phyloP scores from a whole-genome alignment of 371 early-diverging fungal species.

The Lichtheimia ramosa region DNA sequence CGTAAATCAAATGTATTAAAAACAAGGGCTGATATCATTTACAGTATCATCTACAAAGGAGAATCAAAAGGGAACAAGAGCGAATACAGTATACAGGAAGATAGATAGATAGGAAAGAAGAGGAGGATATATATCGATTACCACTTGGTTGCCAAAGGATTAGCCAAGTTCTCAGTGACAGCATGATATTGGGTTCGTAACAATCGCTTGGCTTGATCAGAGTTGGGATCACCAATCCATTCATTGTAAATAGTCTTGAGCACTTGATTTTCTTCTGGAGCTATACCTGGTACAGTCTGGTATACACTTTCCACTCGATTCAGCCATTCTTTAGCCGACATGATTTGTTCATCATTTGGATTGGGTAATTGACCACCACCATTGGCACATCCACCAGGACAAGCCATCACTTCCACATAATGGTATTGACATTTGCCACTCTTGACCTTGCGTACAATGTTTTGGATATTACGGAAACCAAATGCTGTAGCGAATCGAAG shows the following conservation, averaged over 20 bases:
- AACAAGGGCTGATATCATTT: no score
- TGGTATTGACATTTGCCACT: slow-evolving; percentile 71
- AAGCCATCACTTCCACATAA: slow-evolving; percentile 97
- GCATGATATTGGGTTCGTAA: slow-evolving; percentile 81
- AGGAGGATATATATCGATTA: slow-evolving; percentile 21
- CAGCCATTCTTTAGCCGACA: slow-evolving; percentile 68
- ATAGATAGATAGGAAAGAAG: not conserved
- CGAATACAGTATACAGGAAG: not conserved
- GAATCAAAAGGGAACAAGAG: no score
- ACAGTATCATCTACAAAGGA: no score
- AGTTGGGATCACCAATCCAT: slow-evolving; percentile 39
- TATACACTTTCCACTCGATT: slow-evolving; percentile 57
- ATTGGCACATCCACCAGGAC: slow-evolving; percentile 91
- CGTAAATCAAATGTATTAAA: no score
- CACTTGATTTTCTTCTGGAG: slow-evolving; percentile 60
- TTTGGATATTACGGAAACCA: slow-evolving; percentile 97
- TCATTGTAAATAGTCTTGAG: slow-evolving; percentile 59
- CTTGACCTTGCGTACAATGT: slow-evolving; percentile 86
- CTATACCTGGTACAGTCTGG: slow-evolving; percentile 37
- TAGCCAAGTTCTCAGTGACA: slow-evolving; percentile 60
- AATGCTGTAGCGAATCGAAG: slow-evolving; percentile 85
- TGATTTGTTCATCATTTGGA: slow-evolving; percentile 37
- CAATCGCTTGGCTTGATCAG: slow-evolving; percentile 51
- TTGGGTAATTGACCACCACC: slow-evolving; percentile 84
- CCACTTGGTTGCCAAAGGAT: slow-evolving; percentile 78